Base-by-base conservation (phyloP, 2,329 filamentous ascomycete species). In the Fusarium decemcellulare region DNA sequence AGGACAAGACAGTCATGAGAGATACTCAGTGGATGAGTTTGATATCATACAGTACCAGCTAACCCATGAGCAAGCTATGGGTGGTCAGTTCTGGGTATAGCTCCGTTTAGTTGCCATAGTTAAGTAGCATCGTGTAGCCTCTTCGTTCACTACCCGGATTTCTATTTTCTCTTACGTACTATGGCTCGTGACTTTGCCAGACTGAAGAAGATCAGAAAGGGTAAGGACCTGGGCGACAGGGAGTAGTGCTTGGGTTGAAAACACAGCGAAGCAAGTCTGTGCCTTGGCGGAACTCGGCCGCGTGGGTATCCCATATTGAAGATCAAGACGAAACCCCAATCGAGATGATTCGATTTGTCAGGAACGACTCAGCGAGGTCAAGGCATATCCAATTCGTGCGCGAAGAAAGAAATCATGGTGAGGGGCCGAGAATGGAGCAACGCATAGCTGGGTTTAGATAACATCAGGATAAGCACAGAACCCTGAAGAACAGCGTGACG, bases 101-200 rank as follows among this genome's bases (percentile, higher is more conserved):
- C 48, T 39, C 55, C 56, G 59, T 58, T 32, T 58, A 52, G 47
- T 46, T 63, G 34, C 61, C 47, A 54, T 47, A 46, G 64, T 65
- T 61, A 46, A 67, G 61, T 63, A 70, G 70, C 70, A 65, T 68
- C 53, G 48, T 68, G 57, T 66, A 72, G 72, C 72, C 70, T 72
- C 51, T 71, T 66, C 59, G 57, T 67, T 72, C 63, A 52, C 57
- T 65, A 50, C 39, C 39, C 47, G 48, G 10, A 30, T 23, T 63
- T 39, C 18, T 30, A 16, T 48, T 62, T 57, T 14, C 27, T 34
- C 58, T 58, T 54, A 47, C n/a, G 23, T 40, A 47, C 29, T 18
- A 23, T 50, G 39, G 10, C 30, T 18, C 36, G 55, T 65, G 36
- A 52, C 47, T 27, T 39, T 57, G 18, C 18, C 18, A 55, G 43